phyloP scores from a whole-genome alignment of 306 rosid genomes.

The Medicago arabica region DNA sequence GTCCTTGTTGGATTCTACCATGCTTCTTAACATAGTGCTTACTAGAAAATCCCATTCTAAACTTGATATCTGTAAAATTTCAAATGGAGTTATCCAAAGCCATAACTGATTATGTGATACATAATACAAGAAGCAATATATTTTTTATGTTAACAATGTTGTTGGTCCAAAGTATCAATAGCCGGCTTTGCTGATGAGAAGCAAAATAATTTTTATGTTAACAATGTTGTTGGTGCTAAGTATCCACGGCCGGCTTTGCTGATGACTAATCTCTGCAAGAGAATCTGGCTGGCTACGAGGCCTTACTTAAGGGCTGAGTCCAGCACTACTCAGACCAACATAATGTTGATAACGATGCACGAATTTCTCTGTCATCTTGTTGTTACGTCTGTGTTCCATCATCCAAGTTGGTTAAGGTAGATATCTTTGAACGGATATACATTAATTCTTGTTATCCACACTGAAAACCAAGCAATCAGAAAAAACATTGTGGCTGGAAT shows the following conservation, averaged over 20 bases:
- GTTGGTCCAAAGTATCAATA: background rate
- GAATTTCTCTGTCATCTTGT: background rate
- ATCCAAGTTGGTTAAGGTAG: background rate
- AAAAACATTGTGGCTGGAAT: background rate
- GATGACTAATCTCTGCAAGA: background rate
- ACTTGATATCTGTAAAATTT: background rate
- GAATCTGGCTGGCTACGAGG: background rate
- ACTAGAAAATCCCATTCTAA: background rate
- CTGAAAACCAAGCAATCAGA: conserved; percentile 1
- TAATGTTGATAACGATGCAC: background rate
- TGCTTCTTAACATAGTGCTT: background rate
- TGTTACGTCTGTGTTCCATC: background rate
- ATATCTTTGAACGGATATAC: background rate
- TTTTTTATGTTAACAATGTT: too few species aligned
- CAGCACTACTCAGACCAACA: background rate
- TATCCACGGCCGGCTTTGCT: too few species aligned
- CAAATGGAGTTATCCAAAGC: background rate
- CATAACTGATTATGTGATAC: background rate
- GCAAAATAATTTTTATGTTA: too few species aligned
- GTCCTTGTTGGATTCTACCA: too few species aligned
- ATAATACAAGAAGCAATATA: background rate
- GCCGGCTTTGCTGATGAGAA: background rate
- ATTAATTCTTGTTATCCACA: background rate
- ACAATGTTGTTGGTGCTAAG: background rate
- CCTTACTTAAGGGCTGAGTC: background rate